Percentiles rank a stretch among this genome's conserved stretches.
phyloP scores from a whole-genome alignment of 2,329 filamentous ascomycete species.

The Trematosphaeria pertusa region DNA sequence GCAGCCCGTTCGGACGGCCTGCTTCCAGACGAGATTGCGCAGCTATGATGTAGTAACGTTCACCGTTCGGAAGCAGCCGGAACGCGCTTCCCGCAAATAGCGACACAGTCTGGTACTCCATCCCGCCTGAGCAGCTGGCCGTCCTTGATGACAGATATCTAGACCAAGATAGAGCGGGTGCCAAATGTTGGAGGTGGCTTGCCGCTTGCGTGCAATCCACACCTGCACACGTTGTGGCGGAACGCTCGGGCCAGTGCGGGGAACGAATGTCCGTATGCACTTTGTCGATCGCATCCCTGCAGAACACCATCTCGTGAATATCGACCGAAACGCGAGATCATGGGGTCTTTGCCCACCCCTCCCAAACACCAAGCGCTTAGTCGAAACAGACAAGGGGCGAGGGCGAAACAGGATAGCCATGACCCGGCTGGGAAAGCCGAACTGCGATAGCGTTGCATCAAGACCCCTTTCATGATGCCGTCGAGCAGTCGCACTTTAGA shows the following conservation, averaged over 20 bases:
- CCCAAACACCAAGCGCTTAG: constrained; percentile 5
- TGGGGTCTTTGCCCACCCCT: constrained; percentile 16
- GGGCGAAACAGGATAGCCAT: constrained; percentile 4
- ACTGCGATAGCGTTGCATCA: constrained; percentile 1
- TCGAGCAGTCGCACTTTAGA: too few species aligned
- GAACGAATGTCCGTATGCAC: too few species aligned
- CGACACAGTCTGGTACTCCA: background rate
- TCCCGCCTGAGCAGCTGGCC: too few species aligned
- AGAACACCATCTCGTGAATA: background rate
- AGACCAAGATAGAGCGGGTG: too few species aligned
- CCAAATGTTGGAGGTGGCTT: background rate
- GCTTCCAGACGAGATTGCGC: too few species aligned
- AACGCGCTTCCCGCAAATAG: constrained; percentile 11
- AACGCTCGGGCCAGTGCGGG: too few species aligned
- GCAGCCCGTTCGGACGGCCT: too few species aligned
- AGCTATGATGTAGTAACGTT: too few species aligned
- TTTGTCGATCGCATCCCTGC: background rate
- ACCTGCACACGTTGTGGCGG: too few species aligned
- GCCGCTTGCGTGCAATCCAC: background rate
- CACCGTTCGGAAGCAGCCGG: too few species aligned
- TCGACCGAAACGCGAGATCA: constrained; percentile 13
- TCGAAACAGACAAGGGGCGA: constrained; percentile 3
- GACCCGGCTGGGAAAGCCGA: background rate
- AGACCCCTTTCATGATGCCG: background rate
- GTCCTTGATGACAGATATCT: too few species aligned